These are phyloP conservation scores for Dysphania ambrosioides DNA, from an alignment of 148 eudicot genomes.

Conservation along the genomic window DNA sequence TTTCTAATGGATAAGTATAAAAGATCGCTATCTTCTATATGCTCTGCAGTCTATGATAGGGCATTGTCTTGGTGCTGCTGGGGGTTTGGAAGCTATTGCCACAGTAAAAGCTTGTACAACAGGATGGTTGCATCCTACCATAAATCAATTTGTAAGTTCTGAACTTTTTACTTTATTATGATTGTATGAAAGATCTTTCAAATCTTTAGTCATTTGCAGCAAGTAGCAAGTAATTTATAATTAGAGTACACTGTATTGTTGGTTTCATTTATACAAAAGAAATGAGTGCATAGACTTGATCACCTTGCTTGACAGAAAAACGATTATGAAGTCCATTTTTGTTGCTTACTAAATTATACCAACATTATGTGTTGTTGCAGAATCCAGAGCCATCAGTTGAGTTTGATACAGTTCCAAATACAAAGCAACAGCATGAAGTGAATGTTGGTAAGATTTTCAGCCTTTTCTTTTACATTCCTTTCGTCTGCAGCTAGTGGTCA, in stretches of 20 bases:
- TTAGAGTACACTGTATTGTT: too few species aligned
- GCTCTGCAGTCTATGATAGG: slow-evolving; percentile 89
- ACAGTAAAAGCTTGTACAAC: slow-evolving; percentile 75
- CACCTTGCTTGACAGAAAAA: too few species aligned
- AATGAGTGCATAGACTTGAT: too few species aligned
- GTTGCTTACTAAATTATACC: not conserved
- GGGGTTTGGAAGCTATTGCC: slow-evolving; percentile 98
- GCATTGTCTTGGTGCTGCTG: slow-evolving; percentile 97
- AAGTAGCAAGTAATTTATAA: too few species aligned
- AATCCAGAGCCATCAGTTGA: slow-evolving; percentile 89
- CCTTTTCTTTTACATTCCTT: not conserved
- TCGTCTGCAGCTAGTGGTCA: not conserved
- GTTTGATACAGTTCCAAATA: slow-evolving; percentile 77
- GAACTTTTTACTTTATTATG: not conserved
- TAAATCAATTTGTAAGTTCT: slow-evolving; percentile 83
- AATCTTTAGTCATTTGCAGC: not conserved
- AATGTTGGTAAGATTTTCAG: slow-evolving; percentile 68
- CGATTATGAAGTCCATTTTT: too few species aligned
- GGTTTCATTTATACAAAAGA: too few species aligned
- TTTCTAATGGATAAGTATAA: not conserved
- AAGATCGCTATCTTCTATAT: not conserved
- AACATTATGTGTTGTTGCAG: slow-evolving; percentile 37
- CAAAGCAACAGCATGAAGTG: slow-evolving; percentile 82
- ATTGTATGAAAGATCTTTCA: too few species aligned
- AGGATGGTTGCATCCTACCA: slow-evolving; percentile 96